Evolutionary conservation across 345 rosid genomes (phyloP).

Genomic region (Linum lewisii): DNA sequence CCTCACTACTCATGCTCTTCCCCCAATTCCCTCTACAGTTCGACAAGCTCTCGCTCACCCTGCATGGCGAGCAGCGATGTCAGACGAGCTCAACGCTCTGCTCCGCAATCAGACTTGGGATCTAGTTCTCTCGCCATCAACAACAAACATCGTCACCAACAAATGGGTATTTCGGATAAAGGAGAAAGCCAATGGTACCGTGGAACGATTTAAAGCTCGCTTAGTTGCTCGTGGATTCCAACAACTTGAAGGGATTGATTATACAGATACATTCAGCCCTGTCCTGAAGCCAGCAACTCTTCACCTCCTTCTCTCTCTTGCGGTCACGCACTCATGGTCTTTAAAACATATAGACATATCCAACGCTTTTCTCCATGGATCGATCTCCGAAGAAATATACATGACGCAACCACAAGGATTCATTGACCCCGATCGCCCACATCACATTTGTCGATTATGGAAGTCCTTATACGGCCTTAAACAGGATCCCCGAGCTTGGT

Average conservation of each 20-base stretch:
- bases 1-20: too few relatives aligned
- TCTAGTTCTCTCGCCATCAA: slow-evolving; percentile 4
- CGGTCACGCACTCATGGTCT: background rate
- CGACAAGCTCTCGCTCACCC: slow-evolving; percentile 4
- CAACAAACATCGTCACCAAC: slow-evolving; percentile 10
- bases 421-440: background rate
- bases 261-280: slow-evolving; percentile 1
- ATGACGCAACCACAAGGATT: background rate
- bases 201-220: background rate
- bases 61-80: slow-evolving; percentile 2
- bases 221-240: slow-evolving; percentile 3
- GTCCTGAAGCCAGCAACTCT: slow-evolving; percentile 7
- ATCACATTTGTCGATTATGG: background rate
- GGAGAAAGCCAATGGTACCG: background rate
- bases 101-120: slow-evolving; percentile 6
- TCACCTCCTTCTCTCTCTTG: background rate
- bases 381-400: background rate
- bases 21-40: slow-evolving; percentile 5
- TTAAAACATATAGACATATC: background rate
- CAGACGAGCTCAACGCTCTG: slow-evolving; percentile 6
- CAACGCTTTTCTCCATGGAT: background rate
- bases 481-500: slow-evolving; percentile 4
- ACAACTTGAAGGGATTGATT: slow-evolving; percentile 5
- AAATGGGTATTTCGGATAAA: slow-evolving; percentile 12
- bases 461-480: background rate